A percentile compares a stretch with the other conserved stretches of the same genome.
phyloP scores from a whole-genome alignment of 176 grass and related monocot genomes.

The Tuctoria greenei region DNA sequence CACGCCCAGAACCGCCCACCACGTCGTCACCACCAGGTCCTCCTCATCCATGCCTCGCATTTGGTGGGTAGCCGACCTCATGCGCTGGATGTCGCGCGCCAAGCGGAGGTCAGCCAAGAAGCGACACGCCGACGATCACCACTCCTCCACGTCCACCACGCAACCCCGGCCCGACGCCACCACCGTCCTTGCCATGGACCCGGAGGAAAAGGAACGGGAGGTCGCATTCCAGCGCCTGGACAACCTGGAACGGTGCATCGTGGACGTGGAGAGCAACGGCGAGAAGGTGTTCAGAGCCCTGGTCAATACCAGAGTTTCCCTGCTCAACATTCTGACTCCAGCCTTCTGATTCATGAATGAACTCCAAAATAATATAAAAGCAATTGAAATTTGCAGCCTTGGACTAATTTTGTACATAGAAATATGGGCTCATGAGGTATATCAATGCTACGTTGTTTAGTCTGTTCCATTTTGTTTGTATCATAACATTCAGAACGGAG shows the following conservation, averaged over 20 bases:
- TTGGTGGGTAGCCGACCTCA: constrained; percentile 74
- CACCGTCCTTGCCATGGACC: background rate
- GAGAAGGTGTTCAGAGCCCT: constrained; percentile 66
- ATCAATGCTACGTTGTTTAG: background rate
- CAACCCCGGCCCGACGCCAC: background rate
- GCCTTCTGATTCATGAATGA: constrained; percentile 32
- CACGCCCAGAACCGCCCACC: constrained; percentile 32
- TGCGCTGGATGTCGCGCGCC: constrained; percentile 67
- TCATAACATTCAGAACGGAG: background rate
- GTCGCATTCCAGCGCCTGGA: constrained; percentile 55
- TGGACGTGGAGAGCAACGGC: constrained; percentile 53
- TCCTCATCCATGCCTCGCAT: constrained; percentile 44
- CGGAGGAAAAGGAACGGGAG: constrained; percentile 52
- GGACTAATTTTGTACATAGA: constrained; percentile 31
- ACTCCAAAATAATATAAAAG: background rate
- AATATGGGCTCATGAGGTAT: background rate
- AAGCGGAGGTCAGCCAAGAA: constrained; percentile 53
- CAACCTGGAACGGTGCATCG: constrained; percentile 54
- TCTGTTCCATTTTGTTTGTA: constrained; percentile 1
- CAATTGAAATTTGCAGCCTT: background rate
- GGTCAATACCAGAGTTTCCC: constrained; percentile 72
- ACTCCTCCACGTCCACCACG: background rate
- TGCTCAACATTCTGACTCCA: constrained; percentile 85
- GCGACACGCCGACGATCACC: constrained; percentile 11
- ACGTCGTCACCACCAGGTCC: constrained; percentile 31